phyloP scores from a whole-genome alignment of 176 grass and related monocot species.

The Typha latifolia region DNA sequence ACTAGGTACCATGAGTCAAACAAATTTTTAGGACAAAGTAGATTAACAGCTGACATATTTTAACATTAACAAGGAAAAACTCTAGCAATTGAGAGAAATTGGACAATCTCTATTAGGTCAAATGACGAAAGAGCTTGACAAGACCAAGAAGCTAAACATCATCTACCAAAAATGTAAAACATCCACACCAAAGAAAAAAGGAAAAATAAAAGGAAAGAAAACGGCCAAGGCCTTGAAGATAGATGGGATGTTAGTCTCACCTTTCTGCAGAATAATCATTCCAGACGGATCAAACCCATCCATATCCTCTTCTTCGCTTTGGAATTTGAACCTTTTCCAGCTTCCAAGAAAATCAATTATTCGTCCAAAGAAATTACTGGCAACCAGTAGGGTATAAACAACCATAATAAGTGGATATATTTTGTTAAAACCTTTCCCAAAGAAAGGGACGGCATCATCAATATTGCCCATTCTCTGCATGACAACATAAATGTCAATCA shows the following conservation, averaged over 20 bases:
- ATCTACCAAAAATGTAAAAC: no score
- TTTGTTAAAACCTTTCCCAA: constrained; percentile 98
- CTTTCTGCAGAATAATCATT: constrained; percentile 97
- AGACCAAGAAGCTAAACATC: no score
- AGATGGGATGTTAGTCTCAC: constrained; percentile 14
- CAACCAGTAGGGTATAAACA: constrained; percentile 89
- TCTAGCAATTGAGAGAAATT: no score
- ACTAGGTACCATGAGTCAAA: neutral
- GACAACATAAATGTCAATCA: constrained; percentile 20
- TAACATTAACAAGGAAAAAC: no score
- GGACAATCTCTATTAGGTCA: no score
- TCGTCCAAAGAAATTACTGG: constrained; percentile 90
- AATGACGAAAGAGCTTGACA: no score
- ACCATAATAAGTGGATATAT: constrained; percentile 99
- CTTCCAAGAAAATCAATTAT: constrained; percentile 90
- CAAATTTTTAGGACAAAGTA: neutral
- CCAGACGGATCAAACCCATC: constrained; percentile 91
- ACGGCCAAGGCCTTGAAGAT: neutral
- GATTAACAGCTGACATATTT: neutral
- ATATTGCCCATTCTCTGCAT: constrained; percentile 99
- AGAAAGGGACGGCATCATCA: constrained; percentile 97
- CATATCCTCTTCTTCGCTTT: constrained; percentile 71
- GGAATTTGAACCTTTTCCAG: constrained; percentile 90
- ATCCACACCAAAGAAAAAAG: neutral
- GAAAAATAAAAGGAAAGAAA: constrained; percentile 7